These are phyloP conservation scores for Elsinoe fawcettii DNA, from an alignment of 2,329 filamentous ascomycete species.

Conservation along the genomic window DNA sequence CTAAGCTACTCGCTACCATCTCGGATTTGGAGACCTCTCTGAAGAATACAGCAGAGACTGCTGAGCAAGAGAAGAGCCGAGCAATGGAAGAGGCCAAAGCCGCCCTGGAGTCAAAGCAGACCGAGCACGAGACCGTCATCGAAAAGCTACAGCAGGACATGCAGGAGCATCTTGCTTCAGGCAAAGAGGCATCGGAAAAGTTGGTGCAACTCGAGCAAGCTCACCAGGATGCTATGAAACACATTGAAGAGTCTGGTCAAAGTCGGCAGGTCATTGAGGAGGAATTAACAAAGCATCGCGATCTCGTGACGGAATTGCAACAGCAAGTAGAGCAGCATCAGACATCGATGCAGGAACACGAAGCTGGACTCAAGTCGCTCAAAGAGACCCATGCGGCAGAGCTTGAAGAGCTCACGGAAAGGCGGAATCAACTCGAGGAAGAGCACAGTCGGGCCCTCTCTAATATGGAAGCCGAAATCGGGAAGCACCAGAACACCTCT, in stretches of 20 bases:
- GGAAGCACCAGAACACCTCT: slow-evolving; percentile 51
- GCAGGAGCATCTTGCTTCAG: slow-evolving; percentile 69
- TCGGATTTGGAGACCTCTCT: slow-evolving; percentile 61
- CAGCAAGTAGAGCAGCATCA: slow-evolving; percentile 51
- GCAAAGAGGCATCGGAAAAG: slow-evolving; percentile 59
- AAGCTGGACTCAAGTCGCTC: slow-evolving; percentile 46
- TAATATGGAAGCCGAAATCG: slow-evolving; percentile 53
- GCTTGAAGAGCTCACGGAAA: slow-evolving; percentile 50
- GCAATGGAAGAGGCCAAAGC: slow-evolving; percentile 28
- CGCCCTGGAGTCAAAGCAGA: not conserved
- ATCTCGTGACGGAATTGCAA: slow-evolving; percentile 49
- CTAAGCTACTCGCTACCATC: slow-evolving; percentile 63
- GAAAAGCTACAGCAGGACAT: slow-evolving; percentile 49
- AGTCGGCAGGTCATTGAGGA: slow-evolving; percentile 50
- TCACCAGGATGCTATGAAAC: slow-evolving; percentile 56
- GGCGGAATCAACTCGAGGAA: slow-evolving; percentile 30
- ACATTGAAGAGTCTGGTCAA: slow-evolving; percentile 60
- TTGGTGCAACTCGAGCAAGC: slow-evolving; percentile 68
- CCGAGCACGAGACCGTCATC: slow-evolving; percentile 23
- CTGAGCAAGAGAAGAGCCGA: slow-evolving; percentile 8
- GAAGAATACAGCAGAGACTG: slow-evolving; percentile 28
- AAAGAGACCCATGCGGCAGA: slow-evolving; percentile 48
- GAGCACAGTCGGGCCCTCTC: slow-evolving; percentile 27
- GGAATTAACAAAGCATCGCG: slow-evolving; percentile 44
- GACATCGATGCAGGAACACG: slow-evolving; percentile 46